Evolutionary conservation across 352 stramenopile genomes (phyloP).

Genomic region (Phytophthora litchii): DNA sequence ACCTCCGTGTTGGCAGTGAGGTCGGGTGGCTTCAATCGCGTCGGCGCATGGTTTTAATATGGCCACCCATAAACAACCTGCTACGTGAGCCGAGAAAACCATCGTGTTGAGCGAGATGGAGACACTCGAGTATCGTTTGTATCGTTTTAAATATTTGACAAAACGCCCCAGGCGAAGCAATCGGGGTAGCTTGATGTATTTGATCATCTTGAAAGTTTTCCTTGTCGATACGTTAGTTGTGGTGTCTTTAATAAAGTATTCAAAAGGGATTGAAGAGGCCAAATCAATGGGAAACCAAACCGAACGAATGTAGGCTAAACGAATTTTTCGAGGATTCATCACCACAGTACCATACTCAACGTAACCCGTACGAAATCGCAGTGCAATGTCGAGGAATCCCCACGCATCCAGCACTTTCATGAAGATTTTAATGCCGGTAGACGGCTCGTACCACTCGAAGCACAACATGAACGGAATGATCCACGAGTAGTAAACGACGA

Average conservation of each 20-base stretch:
- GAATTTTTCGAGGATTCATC: slow-evolving; percentile 60
- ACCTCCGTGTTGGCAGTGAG: slow-evolving; percentile 35
- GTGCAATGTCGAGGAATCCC: slow-evolving; percentile 53
- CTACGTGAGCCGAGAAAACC: slow-evolving; percentile 58
- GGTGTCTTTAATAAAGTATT: slow-evolving; percentile 51
- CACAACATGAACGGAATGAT: slow-evolving; percentile 74
- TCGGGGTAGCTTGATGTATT: slow-evolving; percentile 70
- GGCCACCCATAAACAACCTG: slow-evolving; percentile 63
- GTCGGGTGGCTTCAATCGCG: slow-evolving; percentile 21
- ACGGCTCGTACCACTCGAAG: slow-evolving; percentile 66
- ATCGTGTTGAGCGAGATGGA: slow-evolving; percentile 56
- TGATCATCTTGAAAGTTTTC: slow-evolving; percentile 80
- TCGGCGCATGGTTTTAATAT: slow-evolving; percentile 51
- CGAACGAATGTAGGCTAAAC: slow-evolving; percentile 50
- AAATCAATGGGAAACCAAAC: slow-evolving; percentile 73
- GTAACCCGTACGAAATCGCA: slow-evolving; percentile 64
- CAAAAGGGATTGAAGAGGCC: slow-evolving; percentile 61
- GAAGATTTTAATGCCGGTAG: slow-evolving; percentile 31
- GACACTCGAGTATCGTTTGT: slow-evolving; percentile 67
- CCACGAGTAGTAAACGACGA: slow-evolving; percentile 79
- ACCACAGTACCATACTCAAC: slow-evolving; percentile 62
- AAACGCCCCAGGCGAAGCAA: slow-evolving; percentile 64
- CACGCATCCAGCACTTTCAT: slow-evolving; percentile 58
- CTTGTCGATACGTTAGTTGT: slow-evolving; percentile 47
- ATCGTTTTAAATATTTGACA: slow-evolving; percentile 61